Evolutionary conservation across 179 eudicot genomes (phyloP), one percentile per base, ranked within the genome.

Genomic region (Monotropa hypopitys): DNA sequence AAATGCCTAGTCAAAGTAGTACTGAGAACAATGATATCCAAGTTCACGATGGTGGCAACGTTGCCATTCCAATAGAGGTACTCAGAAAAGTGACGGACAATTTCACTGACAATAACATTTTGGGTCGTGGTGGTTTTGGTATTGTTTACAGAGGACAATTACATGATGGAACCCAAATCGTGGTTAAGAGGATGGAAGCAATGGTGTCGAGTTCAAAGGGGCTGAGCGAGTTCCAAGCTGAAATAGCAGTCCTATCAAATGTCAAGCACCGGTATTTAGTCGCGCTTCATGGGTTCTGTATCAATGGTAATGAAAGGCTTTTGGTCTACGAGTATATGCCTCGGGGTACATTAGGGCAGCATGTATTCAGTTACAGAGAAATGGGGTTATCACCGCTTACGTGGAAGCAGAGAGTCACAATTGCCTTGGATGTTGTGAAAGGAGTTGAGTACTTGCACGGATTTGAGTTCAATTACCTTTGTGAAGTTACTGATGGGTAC

Each of bases 271-370:
- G 92, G 76, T 87, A 93, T 84, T 81, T 93, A 78, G 98, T 91
- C 28, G 83, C 90, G 0, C 90, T 93, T 49, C 85, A 84, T 23
- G 98, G 98, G 4, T 92, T 88, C 56, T 93, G 98, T 81, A 80
- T 90, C 67, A 93, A 90, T 79, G 93, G 91, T 43, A 86, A 83
- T 30, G 98, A 92, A 87, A 90, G 89, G 82, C 84, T 92, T 4
- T 83, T 93, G 53, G 98, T 93, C 45, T 93, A 86, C 28, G 98
- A 93, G 78, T 92, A 84, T 82, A 93, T 93, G 98, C 90, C 93
- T 43, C 91, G 89, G 83, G 97, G 97, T 46, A 80, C 89, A 32
- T 78, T 91, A 61, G 56, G 87, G 90, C 56, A 80, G 80, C 76
- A 81, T 79, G 91, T 65, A 89, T 91, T 77, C 56, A 85, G 51